A percentile compares a stretch with the other conserved stretches of the same genome.
These are phyloP conservation scores for Prunus campanulata DNA, from an alignment of 306 rosid genomes.

Conservation along the genomic window DNA sequence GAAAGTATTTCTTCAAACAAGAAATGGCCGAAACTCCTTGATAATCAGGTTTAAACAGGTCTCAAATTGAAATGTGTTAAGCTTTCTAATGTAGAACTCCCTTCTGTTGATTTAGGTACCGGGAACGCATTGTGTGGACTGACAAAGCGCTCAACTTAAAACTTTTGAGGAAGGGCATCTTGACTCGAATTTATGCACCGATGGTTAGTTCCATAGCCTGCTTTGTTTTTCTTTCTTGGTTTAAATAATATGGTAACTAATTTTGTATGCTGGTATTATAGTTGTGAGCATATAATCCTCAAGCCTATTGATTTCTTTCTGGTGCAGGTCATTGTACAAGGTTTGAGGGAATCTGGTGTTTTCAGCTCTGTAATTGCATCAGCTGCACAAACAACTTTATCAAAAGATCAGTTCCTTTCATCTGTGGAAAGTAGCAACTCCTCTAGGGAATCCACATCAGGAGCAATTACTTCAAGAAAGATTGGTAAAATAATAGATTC, in stretches of 20 bases:
- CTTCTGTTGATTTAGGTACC: conserved; percentile 61
- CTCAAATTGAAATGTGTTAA: not conserved
- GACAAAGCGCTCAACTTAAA: conserved; percentile 58
- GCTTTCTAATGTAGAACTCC: not conserved
- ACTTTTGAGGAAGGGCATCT: conserved; percentile 78
- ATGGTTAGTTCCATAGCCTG: conserved; percentile 46
- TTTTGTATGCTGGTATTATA: not conserved
- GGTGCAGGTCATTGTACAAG: conserved; percentile 71
- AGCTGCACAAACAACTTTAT: conserved; percentile 48
- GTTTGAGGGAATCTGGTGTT: conserved; percentile 75
- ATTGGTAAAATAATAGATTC: conserved; percentile 42
- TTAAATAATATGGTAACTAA: not conserved
- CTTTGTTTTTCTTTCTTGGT: conserved; percentile 9
- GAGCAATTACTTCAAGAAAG: conserved; percentile 56
- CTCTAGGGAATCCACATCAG: conserved; percentile 45
- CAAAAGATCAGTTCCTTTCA: conserved; percentile 65
- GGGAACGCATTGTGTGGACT: conserved; percentile 85
- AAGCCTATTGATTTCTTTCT: conserved; percentile 10
- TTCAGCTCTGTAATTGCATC: conserved; percentile 59
- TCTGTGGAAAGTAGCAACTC: conserved; percentile 73
- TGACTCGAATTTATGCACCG: conserved; percentile 86
- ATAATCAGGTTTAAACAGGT: not conserved
- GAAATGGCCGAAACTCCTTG: too few relatives aligned
- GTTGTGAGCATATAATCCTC: conserved; percentile 1
- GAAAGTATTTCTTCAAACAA: too few relatives aligned